phyloP scores from a whole-genome alignment of 768 basidiomycete genomes.

The Rhizopogon vinicolor region DNA sequence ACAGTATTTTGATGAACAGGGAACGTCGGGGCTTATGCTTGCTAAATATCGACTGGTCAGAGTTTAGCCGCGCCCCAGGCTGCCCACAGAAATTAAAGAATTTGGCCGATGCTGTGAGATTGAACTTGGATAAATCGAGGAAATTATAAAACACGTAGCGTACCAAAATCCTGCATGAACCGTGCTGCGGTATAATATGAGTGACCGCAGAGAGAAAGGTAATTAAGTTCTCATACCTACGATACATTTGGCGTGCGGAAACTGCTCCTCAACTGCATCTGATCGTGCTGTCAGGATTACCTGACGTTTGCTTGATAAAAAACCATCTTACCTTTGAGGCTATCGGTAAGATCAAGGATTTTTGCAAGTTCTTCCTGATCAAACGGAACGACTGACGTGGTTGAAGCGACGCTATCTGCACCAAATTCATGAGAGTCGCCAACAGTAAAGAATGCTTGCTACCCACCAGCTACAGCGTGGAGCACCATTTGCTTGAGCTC shows the following conservation, averaged over 20 bases:
- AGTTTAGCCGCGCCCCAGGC: conserved; percentile 28
- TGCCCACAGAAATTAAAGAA: conserved; percentile 34
- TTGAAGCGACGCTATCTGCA: conserved; percentile 34
- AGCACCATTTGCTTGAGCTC: not conserved
- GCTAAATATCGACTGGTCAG: conserved; percentile 19
- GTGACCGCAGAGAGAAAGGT: not conserved
- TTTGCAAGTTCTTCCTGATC: conserved; percentile 29
- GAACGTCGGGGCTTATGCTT: conserved; percentile 14
- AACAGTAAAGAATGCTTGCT: conserved; percentile 7
- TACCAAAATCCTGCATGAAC: conserved; percentile 40
- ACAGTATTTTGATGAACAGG: conserved; percentile 28
- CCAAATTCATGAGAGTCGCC: not conserved
- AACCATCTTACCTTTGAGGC: conserved; percentile 26
- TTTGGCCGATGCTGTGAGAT: conserved; percentile 15
- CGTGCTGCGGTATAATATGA: conserved; percentile 24
- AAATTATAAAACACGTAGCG: not conserved
- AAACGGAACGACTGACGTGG: conserved; percentile 33
- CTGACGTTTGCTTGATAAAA: not conserved
- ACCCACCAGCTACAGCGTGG: conserved; percentile 14
- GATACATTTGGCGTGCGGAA: not conserved
- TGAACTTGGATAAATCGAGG: not conserved
- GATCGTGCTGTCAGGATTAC: not conserved
- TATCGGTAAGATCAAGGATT: conserved; percentile 26
- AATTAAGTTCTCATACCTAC: not conserved
- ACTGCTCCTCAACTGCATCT: not conserved